Percentiles rank a stretch among this genome's conserved stretches.
Evolutionary conservation across 2,329 filamentous ascomycete species (phyloP).

Genomic region (Hypoxylon sp.): DNA sequence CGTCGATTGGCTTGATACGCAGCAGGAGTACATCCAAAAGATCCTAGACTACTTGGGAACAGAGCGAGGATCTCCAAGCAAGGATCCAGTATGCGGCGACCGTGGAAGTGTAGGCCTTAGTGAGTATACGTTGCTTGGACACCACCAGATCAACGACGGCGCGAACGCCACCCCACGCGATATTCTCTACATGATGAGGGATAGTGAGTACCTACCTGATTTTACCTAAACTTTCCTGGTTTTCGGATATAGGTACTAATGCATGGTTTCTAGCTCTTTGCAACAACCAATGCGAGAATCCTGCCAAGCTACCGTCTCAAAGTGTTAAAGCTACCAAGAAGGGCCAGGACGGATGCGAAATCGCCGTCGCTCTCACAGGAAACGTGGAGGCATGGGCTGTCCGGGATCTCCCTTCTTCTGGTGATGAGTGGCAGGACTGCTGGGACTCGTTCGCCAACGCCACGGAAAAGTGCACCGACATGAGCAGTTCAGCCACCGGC

Average conservation of each 20-base stretch:
- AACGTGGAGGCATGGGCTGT: not conserved
- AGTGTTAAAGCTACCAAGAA: slow-evolving; percentile 1
- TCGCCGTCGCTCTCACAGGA: not conserved
- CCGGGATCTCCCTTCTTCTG: not conserved
- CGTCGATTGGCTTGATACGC: not conserved
- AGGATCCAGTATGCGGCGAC: not conserved
- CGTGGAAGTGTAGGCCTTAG: not conserved
- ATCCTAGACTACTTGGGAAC: not conserved
- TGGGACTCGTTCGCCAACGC: slow-evolving; percentile 20
- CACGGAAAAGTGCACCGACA: slow-evolving; percentile 7
- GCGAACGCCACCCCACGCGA: slow-evolving; percentile 1
- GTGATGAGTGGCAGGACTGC: slow-evolving; percentile 9
- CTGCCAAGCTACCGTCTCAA: not conserved
- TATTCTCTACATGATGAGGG: slow-evolving; percentile 1
- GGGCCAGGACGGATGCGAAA: not conserved
- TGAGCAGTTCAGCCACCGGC: not conserved
- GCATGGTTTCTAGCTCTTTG: not conserved
- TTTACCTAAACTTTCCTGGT: not conserved
- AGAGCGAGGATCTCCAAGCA: not conserved
- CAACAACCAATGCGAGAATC: slow-evolving; percentile 1
- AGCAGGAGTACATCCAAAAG: not conserved
- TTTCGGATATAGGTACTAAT: not conserved
- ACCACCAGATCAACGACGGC: slow-evolving; percentile 1
- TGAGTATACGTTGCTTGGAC: not conserved
- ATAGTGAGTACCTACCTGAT: not conserved